Conservation (phyloP, 345 rosid genomes). For the Citrus unshiu region DNA sequence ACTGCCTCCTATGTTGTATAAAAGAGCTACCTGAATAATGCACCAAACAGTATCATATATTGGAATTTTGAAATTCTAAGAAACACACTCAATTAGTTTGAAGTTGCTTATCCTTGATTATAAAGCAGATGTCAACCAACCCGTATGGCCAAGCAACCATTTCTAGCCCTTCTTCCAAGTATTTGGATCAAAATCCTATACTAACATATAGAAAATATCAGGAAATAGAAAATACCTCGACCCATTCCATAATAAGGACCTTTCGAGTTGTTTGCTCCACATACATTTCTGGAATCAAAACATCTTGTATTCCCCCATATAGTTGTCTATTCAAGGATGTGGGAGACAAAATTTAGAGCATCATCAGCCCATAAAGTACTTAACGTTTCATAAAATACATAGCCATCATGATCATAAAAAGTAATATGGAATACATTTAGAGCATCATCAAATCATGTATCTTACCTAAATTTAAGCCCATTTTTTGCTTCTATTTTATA, state of each 20-base stretch:
- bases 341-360: slow-evolving; percentile 11
- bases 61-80: not conserved
- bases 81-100: not conserved
- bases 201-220: not conserved
- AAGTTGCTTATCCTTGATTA: not conserved
- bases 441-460: not conserved
- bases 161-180: not conserved
- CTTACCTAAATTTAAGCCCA: slow-evolving; percentile 87
- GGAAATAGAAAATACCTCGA: slow-evolving; percentile 55
- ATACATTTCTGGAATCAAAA: slow-evolving; percentile 81
- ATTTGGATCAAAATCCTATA: slow-evolving; percentile 5
- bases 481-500: slow-evolving; percentile 82
- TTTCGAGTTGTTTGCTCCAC: slow-evolving; percentile 73
- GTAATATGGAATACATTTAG: not conserved
- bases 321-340: slow-evolving; percentile 51
- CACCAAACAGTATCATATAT: not conserved
- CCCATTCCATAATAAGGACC: slow-evolving; percentile 95
- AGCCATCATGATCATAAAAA: not conserved
- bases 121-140: not conserved
- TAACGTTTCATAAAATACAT: not conserved
- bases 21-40: not conserved
- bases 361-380: not conserved
- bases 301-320: slow-evolving; percentile 74
- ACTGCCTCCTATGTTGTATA: not conserved
- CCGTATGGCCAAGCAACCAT: not conserved